A percentile compares a stretch with the other conserved stretches of the same genome.
Conservation (phyloP, 2,329 filamentous ascomycete genomes). For the Ustulina deusta region DNA sequence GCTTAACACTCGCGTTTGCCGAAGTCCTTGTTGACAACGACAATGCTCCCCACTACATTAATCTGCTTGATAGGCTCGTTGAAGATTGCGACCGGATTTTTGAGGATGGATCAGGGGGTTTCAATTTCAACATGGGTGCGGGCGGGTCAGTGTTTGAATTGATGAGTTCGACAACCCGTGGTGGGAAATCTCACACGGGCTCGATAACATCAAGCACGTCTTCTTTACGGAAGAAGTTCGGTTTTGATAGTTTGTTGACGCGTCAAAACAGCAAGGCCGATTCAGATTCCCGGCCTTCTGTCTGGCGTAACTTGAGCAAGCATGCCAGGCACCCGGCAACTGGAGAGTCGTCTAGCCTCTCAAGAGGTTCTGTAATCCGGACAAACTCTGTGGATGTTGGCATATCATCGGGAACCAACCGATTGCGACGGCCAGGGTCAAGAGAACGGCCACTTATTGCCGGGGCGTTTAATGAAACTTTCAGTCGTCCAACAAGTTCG, state of each 20-base stretch:
- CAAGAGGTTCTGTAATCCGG: conserved; percentile 74
- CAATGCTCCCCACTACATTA: conserved; percentile 85
- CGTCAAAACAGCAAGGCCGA: conserved; percentile 84
- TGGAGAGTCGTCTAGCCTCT: conserved; percentile 72
- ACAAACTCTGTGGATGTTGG: conserved; percentile 81
- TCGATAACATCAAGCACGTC: conserved; percentile 89
- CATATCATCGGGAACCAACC: conserved; percentile 60
- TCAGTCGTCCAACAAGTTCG: conserved; percentile 67
- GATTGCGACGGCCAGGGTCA: conserved; percentile 65
- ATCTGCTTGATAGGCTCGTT: conserved; percentile 86
- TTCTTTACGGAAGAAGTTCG: conserved; percentile 85
- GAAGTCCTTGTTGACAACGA: conserved; percentile 85
- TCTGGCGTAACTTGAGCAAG: conserved; percentile 92
- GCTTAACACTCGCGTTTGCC: conserved; percentile 87
- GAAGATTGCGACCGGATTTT: conserved; percentile 93
- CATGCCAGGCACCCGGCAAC: conserved; percentile 71
- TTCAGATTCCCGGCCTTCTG: conserved; percentile 77
- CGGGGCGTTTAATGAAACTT: conserved; percentile 70
- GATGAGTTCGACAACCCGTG: conserved; percentile 68
- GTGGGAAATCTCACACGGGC: conserved; percentile 72
- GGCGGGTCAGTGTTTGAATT: conserved; percentile 67
- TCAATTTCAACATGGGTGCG: conserved; percentile 53
- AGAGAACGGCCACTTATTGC: conserved; percentile 71
- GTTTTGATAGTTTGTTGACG: conserved; percentile 78
- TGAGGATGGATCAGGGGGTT: conserved; percentile 63